A percentile compares a stretch with the other conserved stretches of the same genome.
These are phyloP conservation scores for Melastoma candidum DNA, from an alignment of 441 rosid genomes.

Conservation along the genomic window DNA sequence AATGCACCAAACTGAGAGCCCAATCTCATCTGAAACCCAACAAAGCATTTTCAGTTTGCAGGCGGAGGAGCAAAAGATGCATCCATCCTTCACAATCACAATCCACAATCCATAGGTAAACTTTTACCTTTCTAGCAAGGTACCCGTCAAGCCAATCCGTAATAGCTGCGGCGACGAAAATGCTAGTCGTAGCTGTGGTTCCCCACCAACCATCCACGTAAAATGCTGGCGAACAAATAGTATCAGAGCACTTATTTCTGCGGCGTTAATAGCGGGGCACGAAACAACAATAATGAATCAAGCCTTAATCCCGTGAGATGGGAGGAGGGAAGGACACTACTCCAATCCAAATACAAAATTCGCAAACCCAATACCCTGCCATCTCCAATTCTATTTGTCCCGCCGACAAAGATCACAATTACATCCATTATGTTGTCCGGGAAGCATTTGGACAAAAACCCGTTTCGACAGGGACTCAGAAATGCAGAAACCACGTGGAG, in stretches of 20 bases:
- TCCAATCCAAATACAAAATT: too few relatives aligned
- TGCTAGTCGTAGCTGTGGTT: constrained; percentile 8
- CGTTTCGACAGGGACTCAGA: too few relatives aligned
- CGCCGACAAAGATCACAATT: too few relatives aligned
- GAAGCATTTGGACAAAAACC: too few relatives aligned
- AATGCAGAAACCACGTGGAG: too few relatives aligned
- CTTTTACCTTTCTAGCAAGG: constrained; percentile 12
- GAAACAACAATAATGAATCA: too few relatives aligned
- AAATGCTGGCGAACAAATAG: constrained; percentile 44
- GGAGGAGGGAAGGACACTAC: too few relatives aligned
- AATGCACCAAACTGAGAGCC: constrained; percentile 93
- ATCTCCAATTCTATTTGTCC: too few relatives aligned
- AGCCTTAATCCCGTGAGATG: too few relatives aligned
- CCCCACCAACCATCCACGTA: constrained; percentile 54
- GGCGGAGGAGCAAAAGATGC: not conserved
- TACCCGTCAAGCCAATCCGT: constrained; percentile 15
- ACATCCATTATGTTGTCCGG: too few relatives aligned
- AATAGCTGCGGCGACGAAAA: constrained; percentile 9
- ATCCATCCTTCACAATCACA: not conserved
- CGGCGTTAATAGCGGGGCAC: too few relatives aligned
- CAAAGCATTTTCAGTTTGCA: not conserved
- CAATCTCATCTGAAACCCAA: constrained; percentile 55
- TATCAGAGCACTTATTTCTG: not conserved
- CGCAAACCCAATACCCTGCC: too few relatives aligned
- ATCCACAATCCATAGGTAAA: not conserved